Percentiles rank a stretch among this genome's conserved stretches.
Conservation (phyloP, 2,329 filamentous ascomycete species). For the Phialocephala sp. region DNA sequence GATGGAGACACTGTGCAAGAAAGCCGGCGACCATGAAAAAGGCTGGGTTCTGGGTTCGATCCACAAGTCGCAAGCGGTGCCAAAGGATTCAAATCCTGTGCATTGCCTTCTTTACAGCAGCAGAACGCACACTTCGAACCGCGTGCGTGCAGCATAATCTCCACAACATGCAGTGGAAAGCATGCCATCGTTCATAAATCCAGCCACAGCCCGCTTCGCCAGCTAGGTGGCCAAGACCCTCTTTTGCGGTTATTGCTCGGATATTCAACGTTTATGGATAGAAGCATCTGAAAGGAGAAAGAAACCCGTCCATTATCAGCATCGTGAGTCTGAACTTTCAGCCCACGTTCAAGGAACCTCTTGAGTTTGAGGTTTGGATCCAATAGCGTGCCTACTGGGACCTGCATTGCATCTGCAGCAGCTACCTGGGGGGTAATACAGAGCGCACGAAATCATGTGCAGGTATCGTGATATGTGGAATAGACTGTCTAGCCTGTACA, state of each 20-base stretch:
- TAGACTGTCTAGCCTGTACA: not conserved
- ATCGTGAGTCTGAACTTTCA: not conserved
- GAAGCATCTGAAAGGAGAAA: not conserved
- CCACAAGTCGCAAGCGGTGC: not conserved
- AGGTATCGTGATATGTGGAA: slow-evolving; percentile 1
- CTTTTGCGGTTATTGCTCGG: not conserved
- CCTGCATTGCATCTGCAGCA: not conserved
- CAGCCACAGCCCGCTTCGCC: not conserved
- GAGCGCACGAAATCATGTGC: not conserved
- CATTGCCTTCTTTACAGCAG: not conserved
- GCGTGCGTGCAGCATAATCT: slow-evolving; percentile 5
- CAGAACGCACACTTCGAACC: not conserved
- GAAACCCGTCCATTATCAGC: not conserved
- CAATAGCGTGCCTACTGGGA: not conserved
- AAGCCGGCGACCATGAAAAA: not conserved
- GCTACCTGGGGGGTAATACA: not conserved
- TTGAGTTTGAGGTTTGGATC: not conserved
- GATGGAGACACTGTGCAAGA: not conserved
- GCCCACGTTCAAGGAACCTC: not conserved
- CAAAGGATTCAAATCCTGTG: slow-evolving; percentile 1
- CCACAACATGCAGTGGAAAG: not conserved
- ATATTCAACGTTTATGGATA: not conserved
- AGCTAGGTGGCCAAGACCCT: not conserved
- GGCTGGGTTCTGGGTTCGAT: not conserved
- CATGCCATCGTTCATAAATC: not conserved